These are phyloP conservation scores for Triticum turgidum DNA, from an alignment of 176 grass and related monocot genomes.

Conservation along the genomic window DNA sequence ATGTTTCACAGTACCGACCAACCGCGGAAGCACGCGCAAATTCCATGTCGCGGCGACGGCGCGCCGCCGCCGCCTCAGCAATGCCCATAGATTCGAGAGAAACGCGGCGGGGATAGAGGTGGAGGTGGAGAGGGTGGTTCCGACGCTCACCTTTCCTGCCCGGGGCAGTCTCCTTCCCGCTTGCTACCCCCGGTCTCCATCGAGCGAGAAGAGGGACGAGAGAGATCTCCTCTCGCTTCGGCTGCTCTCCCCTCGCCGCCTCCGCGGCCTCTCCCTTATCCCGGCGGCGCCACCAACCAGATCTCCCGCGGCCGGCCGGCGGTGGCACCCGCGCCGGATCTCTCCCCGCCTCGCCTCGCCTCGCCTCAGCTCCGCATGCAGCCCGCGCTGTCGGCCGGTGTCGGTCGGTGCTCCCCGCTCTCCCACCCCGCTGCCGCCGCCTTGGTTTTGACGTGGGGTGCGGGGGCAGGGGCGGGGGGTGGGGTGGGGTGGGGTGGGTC, in stretches of 20 bases:
- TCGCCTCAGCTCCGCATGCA: background rate
- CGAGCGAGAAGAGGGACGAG: background rate
- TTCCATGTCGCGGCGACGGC: background rate
- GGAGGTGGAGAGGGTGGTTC: background rate
- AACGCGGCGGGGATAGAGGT: background rate
- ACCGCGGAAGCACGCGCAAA: background rate
- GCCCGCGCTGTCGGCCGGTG: background rate
- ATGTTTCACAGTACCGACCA: background rate
- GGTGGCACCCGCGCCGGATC: conserved; percentile 34
- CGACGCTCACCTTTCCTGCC: conserved; percentile 33
- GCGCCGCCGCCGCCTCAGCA: conserved; percentile 8
- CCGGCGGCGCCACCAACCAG: conserved; percentile 23
- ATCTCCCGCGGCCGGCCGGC: conserved; percentile 40
- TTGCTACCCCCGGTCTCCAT: conserved; percentile 37
- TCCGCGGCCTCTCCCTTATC: background rate
- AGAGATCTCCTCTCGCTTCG: background rate
- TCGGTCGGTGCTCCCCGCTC: conserved; percentile 32
- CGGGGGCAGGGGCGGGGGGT: background rate
- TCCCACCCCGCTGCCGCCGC: conserved; percentile 29
- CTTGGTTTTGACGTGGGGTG: conserved; percentile 37
- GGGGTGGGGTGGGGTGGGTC: background rate
- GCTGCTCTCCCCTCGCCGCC: background rate
- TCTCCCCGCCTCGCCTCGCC: background rate
- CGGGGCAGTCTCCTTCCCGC: conserved; percentile 27
- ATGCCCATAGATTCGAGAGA: conserved; percentile 6